Base-by-base conservation (phyloP, 805 yeast species). In the Peterozyma toletana region DNA sequence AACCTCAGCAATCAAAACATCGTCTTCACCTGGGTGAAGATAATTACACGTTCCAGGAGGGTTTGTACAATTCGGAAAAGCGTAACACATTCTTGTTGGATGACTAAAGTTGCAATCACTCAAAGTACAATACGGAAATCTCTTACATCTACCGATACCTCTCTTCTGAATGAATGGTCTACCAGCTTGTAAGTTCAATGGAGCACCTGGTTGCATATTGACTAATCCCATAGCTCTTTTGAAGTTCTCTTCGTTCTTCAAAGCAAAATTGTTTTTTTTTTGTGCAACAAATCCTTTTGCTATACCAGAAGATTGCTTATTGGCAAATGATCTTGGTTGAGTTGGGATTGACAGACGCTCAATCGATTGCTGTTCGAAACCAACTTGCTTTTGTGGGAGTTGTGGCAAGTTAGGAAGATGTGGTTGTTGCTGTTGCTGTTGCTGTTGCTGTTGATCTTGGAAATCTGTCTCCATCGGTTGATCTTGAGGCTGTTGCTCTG, bases 21-120 rank as follows among this genome's bases (percentile, higher is more conserved):
- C 84, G 61, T 88, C 96, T 64, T 88, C 88, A 48, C 85, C 85
- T 10, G 95, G 90, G 59, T 88, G 96, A 51, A 89, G 66, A 54
- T 68, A 86, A 50, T 78, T 80, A 65, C 96, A 88, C 0, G 93
- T 85, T 10, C 95, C 95, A 33, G 84, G 81, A 3, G 82, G 75
- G 53, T 83, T 82, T 21, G 86, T 73, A 64, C 96, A 88, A 53
- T 81, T 75, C 45, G 93, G 93, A 59, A 71, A 86, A 6, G 78
- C 77, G 62, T 73, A 77, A 61, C 96, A 88, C 6, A 70, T 69
- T 53, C 76, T 84, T 1, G 87, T 78, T 17, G 96, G 96, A 63
- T 89, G 96, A 3, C 88, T 78, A 57, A 75, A 80, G 36, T 71
- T 73, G 62, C 96, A 89, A 42, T 77, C 78, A 57, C 71, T 78